These are phyloP conservation scores for Backusella macrospora DNA, from an alignment of 192 early-diverging fungal species.

Conservation along the genomic window DNA sequence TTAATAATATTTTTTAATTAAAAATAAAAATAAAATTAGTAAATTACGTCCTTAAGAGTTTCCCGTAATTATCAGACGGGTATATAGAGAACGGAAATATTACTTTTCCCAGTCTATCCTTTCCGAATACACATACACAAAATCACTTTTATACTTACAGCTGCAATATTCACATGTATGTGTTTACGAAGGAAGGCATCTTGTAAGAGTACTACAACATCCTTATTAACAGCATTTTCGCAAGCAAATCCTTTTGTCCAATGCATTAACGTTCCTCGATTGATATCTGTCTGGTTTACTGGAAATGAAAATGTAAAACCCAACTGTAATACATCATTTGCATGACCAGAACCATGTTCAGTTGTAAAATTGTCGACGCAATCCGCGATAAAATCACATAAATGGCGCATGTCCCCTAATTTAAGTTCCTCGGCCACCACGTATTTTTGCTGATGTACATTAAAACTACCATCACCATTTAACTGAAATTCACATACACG, in stretches of 20 bases:
- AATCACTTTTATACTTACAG: conserved; percentile 21
- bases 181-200: conserved; percentile 74
- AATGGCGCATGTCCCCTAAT: conserved; percentile 48
- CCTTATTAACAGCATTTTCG: conserved; percentile 69
- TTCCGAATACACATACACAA: not conserved
- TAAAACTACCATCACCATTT: conserved; percentile 68
- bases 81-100: no score
- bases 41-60: no score
- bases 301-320: conserved; percentile 98
- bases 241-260: conserved; percentile 92
- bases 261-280: conserved; percentile 63
- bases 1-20: not conserved
- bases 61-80: no score
- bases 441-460: conserved; percentile 78
- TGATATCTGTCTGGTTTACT: conserved; percentile 76
- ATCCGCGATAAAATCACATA: conserved; percentile 86
- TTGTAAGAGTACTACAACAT: conserved; percentile 77
- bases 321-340: conserved; percentile 47
- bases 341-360: conserved; percentile 56
- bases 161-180: conserved; percentile 66
- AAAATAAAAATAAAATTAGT: no score
- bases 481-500: conserved; percentile 86
- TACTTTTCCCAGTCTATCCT: no score
- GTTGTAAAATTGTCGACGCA: conserved; percentile 75
- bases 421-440: conserved; percentile 66